Conservation (phyloP, 2,329 filamentous ascomycete species). For the Zasmidium citrigriseum region DNA sequence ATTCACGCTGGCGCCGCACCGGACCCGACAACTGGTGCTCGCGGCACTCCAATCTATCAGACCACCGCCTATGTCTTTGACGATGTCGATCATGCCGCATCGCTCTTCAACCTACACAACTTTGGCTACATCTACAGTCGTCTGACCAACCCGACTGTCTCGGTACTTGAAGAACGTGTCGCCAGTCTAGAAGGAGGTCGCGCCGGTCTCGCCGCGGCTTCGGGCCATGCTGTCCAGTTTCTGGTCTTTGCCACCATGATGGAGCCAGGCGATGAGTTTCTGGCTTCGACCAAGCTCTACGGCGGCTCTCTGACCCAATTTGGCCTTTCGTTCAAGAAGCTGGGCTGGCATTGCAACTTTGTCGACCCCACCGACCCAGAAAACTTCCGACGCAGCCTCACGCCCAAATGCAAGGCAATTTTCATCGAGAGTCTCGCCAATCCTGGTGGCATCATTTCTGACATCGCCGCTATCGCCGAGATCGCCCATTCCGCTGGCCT, state of each 20-base stretch:
- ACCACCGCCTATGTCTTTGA: constrained; percentile 20
- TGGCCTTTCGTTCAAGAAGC: constrained; percentile 19
- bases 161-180: constrained; percentile 19
- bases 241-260: constrained; percentile 16
- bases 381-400: constrained; percentile 18
- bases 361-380: constrained; percentile 18
- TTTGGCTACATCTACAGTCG: constrained; percentile 19
- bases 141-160: constrained; percentile 19
- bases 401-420: constrained; percentile 19
- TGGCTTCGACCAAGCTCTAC: constrained; percentile 19
- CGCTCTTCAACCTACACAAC: constrained; percentile 20
- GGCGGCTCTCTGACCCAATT: constrained; percentile 20
- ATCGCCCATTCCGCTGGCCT: constrained; percentile 17
- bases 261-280: constrained; percentile 19
- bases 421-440: constrained; percentile 20
- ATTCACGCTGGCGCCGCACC: constrained; percentile 17
- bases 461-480: constrained; percentile 17
- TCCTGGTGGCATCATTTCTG: constrained; percentile 14
- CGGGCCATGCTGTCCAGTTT: constrained; percentile 20
- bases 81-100: constrained; percentile 18
- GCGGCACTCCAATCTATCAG: constrained; percentile 19
- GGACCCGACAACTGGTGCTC: constrained; percentile 18
- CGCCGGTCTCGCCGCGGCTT: constrained; percentile 17
- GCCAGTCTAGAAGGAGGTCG: constrained; percentile 19
- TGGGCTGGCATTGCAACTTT: constrained; percentile 19